These are phyloP conservation scores for Amaranthus tricolor DNA, from an alignment of 179 eudicot species.

Conservation along the genomic window DNA sequence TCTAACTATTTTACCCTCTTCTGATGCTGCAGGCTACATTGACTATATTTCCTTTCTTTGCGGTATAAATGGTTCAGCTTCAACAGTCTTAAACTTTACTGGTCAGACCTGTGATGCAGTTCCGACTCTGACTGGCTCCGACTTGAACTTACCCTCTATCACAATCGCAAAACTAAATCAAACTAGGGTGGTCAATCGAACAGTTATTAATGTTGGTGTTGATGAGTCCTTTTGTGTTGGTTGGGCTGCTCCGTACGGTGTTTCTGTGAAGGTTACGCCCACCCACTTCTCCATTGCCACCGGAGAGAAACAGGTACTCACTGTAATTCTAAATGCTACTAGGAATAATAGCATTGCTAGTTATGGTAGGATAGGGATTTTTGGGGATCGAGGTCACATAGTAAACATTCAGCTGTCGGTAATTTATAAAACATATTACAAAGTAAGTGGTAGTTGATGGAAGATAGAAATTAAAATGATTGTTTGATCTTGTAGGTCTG, in stretches of 20 bases:
- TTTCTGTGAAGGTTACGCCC: slow-evolving; percentile 62
- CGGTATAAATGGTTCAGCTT: slow-evolving; percentile 81
- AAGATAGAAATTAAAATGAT: slow-evolving; percentile 9
- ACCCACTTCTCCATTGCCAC: slow-evolving; percentile 50
- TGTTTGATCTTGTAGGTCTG: slow-evolving; percentile 8
- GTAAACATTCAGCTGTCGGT: slow-evolving; percentile 76
- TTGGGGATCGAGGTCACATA: slow-evolving; percentile 72
- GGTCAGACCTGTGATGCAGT: slow-evolving; percentile 53
- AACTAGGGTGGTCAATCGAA: slow-evolving; percentile 57
- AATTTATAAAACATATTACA: slow-evolving; percentile 49
- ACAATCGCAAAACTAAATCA: slow-evolving; percentile 73
- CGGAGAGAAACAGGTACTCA: slow-evolving; percentile 67
- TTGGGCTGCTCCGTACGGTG: slow-evolving; percentile 90
- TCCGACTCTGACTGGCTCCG: slow-evolving; percentile 52
- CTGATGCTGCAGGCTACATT: slow-evolving; percentile 52
- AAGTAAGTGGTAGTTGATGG: slow-evolving; percentile 42
- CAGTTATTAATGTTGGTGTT: slow-evolving; percentile 56
- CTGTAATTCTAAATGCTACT: slow-evolving; percentile 48
- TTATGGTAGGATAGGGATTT: slow-evolving; percentile 87
- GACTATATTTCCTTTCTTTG: slow-evolving; percentile 86
- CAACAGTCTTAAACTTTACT: slow-evolving; percentile 77
- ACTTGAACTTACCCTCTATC: slow-evolving; percentile 86
- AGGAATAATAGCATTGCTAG: slow-evolving; percentile 57
- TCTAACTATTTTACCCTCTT: neutral
- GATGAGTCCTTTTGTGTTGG: slow-evolving; percentile 72